Base-by-base conservation (phyloP, 2,329 filamentous ascomycete genomes). In the Dendrostoma leiphaemia region DNA sequence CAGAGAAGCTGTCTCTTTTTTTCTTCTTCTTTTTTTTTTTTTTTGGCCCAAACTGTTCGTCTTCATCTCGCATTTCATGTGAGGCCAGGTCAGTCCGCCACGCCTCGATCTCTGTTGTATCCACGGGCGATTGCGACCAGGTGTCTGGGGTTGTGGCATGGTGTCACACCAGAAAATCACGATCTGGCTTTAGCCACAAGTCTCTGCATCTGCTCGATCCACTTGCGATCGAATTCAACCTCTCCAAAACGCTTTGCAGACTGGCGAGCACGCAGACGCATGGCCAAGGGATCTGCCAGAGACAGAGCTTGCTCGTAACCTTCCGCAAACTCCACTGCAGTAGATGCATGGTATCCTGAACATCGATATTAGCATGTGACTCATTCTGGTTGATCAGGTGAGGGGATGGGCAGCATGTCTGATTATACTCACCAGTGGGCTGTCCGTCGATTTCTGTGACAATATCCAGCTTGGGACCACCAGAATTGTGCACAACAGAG, bases 381-480 rank as follows among this genome's bases (percentile, higher is more conserved):
- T n/a, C n/a, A n/a, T n/a, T n/a, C n/a, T n/a, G n/a, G n/a, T n/a
- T n/a, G n/a, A n/a, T n/a, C n/a, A n/a, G n/a, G n/a, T n/a, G n/a
- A n/a, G n/a, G n/a, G n/a, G n/a, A n/a, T n/a, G n/a, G n/a, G n/a
- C n/a, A n/a, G n/a, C n/a, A n/a, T n/a, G n/a, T n/a, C n/a, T n/a
- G n/a, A n/a, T 15, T 21, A 26, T 55, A 67, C 77, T 67, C 71
- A 90, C 89, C 89, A 29, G 89, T 97, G 10, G 88, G 84, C 60
- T 87, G 74, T 4, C 89, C 91, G 60, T 94, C 86, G 32, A 94
- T 75, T 10, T 89, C 80, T 9, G 91, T 82, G 15, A 97, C 93
- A 61, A 99, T 99, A 67, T 99, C 94, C 59, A 91, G 73, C 71
- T 94, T 96, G 2, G 94, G 94, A 0, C 94, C 94, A 8, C 93